These are phyloP conservation scores for Trapa bicornis DNA, from an alignment of 345 rosid species.

Conservation along the genomic window DNA sequence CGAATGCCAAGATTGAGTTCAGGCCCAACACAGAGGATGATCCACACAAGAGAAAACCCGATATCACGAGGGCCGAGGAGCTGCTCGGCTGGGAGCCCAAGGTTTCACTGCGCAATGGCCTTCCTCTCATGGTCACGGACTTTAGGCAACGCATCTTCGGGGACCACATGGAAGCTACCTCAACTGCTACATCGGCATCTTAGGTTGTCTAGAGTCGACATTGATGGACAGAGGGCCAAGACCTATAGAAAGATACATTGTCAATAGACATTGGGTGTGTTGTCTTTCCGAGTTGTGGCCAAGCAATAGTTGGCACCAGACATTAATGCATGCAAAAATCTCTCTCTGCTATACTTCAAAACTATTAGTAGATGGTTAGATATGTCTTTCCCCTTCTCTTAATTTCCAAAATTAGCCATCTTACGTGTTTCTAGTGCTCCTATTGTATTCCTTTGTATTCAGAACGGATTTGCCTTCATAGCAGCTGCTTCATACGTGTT, in stretches of 20 bases:
- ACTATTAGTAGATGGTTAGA: neutral
- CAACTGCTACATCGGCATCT: slow-evolving; percentile 19
- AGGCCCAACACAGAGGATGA: slow-evolving; percentile 92
- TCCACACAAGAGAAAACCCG: slow-evolving; percentile 99
- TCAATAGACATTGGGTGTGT: neutral
- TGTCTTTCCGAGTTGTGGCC: too few species aligned
- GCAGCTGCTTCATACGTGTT: neutral
- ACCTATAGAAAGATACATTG: neutral
- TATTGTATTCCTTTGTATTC: neutral
- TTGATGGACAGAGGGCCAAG: neutral
- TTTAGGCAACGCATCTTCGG: slow-evolving; percentile 88
- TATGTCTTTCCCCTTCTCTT: neutral
- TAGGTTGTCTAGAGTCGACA: neutral
- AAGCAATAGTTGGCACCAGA: too few species aligned
- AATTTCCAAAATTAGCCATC: neutral
- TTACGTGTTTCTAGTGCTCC: neutral
- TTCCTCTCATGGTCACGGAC: slow-evolving; percentile 87
- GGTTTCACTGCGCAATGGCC: slow-evolving; percentile 78
- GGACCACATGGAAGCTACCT: slow-evolving; percentile 58
- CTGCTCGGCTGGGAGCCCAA: slow-evolving; percentile 92
- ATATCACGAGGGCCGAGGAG: slow-evolving; percentile 78
- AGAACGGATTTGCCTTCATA: neutral
- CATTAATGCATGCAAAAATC: too few species aligned
- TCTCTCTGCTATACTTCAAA: neutral
- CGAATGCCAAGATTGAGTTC: slow-evolving; percentile 87